phyloP scores from a whole-genome alignment of 1,284 basidiomycete genomes.

The Melanopsichium pennsylvanicum region DNA sequence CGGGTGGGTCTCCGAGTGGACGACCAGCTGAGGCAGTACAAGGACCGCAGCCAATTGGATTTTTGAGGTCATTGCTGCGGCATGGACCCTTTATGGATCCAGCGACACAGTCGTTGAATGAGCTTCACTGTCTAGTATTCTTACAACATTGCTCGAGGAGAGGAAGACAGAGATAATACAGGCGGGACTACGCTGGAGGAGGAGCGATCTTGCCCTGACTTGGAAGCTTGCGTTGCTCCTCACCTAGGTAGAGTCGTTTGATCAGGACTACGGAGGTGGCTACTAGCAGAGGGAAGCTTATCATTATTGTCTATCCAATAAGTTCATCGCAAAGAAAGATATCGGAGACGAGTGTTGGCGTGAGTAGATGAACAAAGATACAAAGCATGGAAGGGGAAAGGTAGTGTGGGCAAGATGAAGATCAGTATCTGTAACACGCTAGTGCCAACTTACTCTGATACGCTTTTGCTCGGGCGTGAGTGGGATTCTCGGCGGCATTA shows the following conservation, averaged over 20 bases:
- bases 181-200: slow-evolving; percentile 21
- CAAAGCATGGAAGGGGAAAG: not conserved
- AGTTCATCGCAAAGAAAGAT: not conserved
- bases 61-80: no score
- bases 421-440: no score
- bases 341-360: no score
- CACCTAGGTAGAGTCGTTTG: slow-evolving; percentile 58
- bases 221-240: slow-evolving; percentile 53
- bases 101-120: no score
- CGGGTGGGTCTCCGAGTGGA: no score
- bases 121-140: no score
- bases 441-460: slow-evolving; percentile 32
- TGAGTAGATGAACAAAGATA: no score
- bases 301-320: slow-evolving; percentile 37
- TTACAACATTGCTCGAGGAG: no score
- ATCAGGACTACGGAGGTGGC: slow-evolving; percentile 52
- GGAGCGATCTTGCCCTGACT: slow-evolving; percentile 32
- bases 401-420: not conserved
- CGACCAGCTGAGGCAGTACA: no score
- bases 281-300: slow-evolving; percentile 41
- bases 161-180: no score
- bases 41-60: no score
- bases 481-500: slow-evolving; percentile 28
- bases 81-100: no score
- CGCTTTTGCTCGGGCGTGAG: slow-evolving; percentile 43